Evolutionary conservation across 1,284 basidiomycete species (phyloP).

Genomic region (Apiotrichum gracile): DNA sequence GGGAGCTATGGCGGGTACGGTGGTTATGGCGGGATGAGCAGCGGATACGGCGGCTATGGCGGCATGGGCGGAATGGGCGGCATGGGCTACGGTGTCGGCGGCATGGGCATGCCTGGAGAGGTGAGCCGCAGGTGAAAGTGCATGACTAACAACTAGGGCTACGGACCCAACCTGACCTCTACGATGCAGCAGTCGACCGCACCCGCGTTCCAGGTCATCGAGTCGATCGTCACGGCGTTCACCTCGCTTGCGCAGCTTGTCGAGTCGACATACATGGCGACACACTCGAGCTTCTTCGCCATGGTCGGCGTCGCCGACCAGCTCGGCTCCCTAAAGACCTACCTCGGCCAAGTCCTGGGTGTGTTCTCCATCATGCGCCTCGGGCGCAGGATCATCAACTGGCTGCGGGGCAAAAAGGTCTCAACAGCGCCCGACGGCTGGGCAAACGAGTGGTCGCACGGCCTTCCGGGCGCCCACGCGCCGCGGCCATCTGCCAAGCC

Average conservation of each 20-base stretch:
- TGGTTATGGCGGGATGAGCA: constrained; percentile 48
- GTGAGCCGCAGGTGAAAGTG: constrained; percentile 21
- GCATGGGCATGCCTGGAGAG: constrained; percentile 50
- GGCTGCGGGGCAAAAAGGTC: constrained; percentile 54
- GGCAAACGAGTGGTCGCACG: constrained; percentile 46
- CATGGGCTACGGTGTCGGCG: constrained; percentile 52
- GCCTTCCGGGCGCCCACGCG: constrained; percentile 31
- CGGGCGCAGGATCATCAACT: constrained; percentile 47
- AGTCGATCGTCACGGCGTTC: constrained; percentile 93
- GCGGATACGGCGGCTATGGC: constrained; percentile 44
- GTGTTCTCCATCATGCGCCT: constrained; percentile 83
- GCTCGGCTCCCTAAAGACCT: constrained; percentile 82
- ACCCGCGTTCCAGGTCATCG: constrained; percentile 86
- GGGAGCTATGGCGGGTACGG: constrained; percentile 44
- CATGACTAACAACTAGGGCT: constrained; percentile 22
- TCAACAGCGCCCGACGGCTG: constrained; percentile 31
- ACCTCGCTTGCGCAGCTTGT: constrained; percentile 95
- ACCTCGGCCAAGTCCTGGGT: constrained; percentile 87
- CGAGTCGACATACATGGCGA: constrained; percentile 97
- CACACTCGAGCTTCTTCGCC: constrained; percentile 95
- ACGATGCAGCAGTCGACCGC: constrained; percentile 84
- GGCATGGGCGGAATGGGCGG: constrained; percentile 21
- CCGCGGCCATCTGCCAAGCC: constrained; percentile 78
- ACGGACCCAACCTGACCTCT: constrained; percentile 65
- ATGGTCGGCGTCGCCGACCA: constrained; percentile 98